Base-by-base conservation (phyloP, 768 basidiomycete genomes). In the Russula abietina region DNA sequence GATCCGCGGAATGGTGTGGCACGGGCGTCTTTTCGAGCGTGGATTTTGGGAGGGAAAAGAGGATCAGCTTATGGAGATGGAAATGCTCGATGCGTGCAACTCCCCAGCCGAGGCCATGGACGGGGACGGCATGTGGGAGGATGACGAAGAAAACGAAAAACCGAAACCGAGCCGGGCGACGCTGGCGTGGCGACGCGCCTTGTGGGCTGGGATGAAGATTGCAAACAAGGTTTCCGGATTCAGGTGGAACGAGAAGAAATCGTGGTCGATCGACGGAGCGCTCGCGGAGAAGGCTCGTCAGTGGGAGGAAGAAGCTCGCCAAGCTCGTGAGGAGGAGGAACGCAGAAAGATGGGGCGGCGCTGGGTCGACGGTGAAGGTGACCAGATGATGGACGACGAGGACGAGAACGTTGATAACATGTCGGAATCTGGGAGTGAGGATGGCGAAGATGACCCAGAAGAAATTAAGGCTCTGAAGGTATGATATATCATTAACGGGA, bases 1-100 rank as follows among this genome's bases (percentile, higher is more conserved):
- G 69, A 72, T 98, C 67, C 82, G 97, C 36, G 97, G 97, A 1
- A 92, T 95, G 87, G 94, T 94, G 68, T 99, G 97, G 97, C 88
- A 92, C 4, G 89, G 91, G 7, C 80, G 92, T 64, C 86, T 98
- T 17, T 98, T 89, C 71, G 93, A 96, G 72, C 84, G 91, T 45
- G 96, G 95, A 0, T 98, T 88, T 72, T 99, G 97, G 97, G 91
- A 88, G 71, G 78, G 78, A 56, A 62, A 60, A 32, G 65, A 78
- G 1, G 69, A 60, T 46, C 60, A 67, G 19, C 59, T 62, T 36
- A 88, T 87, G 56, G 86, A 86, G 60, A 79, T 81, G 52, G 75
- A 77, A 45, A 70, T 75, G 65, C 79, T 91, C 59, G 93, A 94
- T 69, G 86, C 94, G 0, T 78, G 96, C 53, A 81, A 88, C 57